Base-by-base conservation (phyloP, 768 basidiomycete genomes). In the Crassisporium funariophilum region DNA sequence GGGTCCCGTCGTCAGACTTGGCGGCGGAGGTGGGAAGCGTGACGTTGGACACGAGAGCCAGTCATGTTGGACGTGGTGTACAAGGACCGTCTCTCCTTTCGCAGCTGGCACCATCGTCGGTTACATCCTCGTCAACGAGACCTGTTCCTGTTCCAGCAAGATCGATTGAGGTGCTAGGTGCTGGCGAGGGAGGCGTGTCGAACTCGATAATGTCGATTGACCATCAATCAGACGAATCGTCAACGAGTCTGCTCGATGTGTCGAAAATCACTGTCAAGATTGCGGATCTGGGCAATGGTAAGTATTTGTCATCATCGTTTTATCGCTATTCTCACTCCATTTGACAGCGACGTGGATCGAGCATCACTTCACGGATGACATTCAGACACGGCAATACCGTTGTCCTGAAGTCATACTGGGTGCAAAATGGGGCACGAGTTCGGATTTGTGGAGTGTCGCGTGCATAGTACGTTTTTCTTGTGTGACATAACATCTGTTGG, bases 281-380 rank as follows among this genome's bases (percentile, higher is more conserved):
- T 62, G 97, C 95, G 22, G 97, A 99, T 78, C 70, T 99, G 43
- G 97, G 97, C 6, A 98, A 98, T 66, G 92, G 92, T 83, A 5
- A 31, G 62, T 49, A 83, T 69, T 35, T 34, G 9, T 53, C 29
- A 39, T 34, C 41, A 45, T 41, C 20, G 29, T 46, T 46, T 23
- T 33, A 46, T 39, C 10, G 5, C 44, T 16, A 38, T 24, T 29
- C 43, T 41, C 34, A 38, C 19, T 9, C 23, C 43, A 20, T 44
- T 34, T n/a, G n/a, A n/a, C 33, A 86, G 89, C 89, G 8, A 91
- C 89, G 1, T 91, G 89, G 89, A 82, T 82, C 22, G 90, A 95
- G 59, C 91, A 98, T 55, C 97, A 98, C 63, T 99, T 98, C 55
- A 98, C 97, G 34, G 95, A 99, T 68, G 97, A 98, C 59, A 98